Conservation (phyloP, 352 stramenopile genomes). For the Saprolegnia parasitica region DNA sequence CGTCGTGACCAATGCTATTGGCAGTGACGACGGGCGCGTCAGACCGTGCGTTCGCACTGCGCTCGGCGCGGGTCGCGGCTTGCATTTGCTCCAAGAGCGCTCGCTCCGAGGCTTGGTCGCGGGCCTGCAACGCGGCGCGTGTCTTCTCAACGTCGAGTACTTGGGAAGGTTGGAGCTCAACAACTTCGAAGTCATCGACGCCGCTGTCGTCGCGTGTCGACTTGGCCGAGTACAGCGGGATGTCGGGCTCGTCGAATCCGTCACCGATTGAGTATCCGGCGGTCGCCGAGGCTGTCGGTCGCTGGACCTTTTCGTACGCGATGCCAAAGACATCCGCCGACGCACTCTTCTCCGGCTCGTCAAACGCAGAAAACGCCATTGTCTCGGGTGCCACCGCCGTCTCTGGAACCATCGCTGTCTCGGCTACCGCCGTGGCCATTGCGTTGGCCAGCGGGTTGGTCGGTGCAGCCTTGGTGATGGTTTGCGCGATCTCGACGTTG, state of each 20-base stretch:
- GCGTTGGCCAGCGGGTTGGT: conserved; percentile 14
- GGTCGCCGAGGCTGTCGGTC: not conserved
- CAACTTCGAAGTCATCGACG: conserved; percentile 27
- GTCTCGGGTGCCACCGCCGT: not conserved
- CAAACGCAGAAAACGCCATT: not conserved
- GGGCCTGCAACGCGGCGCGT: not conserved
- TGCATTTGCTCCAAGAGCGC: not conserved
- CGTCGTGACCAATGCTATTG: not conserved
- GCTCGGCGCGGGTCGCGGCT: not conserved
- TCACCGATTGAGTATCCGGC: not conserved
- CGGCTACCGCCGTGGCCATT: not conserved
- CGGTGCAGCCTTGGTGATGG: not conserved
- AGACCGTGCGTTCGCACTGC: not conserved
- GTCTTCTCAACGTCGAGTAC: conserved; percentile 5
- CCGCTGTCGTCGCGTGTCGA: conserved; percentile 2
- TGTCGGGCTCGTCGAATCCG: conserved; percentile 7
- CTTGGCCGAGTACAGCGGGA: conserved; percentile 16
- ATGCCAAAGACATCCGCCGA: conserved; percentile 21
- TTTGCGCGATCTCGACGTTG: conserved; percentile 13
- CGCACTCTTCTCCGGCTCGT: not conserved
- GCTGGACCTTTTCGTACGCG: conserved; percentile 20
- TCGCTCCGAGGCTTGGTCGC: not conserved
- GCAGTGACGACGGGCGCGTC: not conserved
- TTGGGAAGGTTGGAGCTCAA: not conserved
- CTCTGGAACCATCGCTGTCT: not conserved